A percentile compares a stretch with the other conserved stretches of the same genome.
Conservation (phyloP, 768 basidiomycete species). For the Lactarius vividus region DNA sequence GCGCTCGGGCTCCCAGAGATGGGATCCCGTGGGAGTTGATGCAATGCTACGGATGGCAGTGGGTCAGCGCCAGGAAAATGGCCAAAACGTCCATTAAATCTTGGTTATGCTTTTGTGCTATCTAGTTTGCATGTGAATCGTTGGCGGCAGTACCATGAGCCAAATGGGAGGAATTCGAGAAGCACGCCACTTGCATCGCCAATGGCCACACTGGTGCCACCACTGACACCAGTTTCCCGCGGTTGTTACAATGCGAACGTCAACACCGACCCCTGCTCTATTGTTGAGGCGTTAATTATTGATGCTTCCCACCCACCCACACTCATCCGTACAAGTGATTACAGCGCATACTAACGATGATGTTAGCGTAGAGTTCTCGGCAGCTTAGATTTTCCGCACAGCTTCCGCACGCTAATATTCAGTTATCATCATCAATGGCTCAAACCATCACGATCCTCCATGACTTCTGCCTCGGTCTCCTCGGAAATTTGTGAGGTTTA, state of each 20-base stretch:
- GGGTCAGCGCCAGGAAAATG: not conserved
- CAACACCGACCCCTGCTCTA: too few relatives aligned
- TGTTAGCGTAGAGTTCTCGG: too few relatives aligned
- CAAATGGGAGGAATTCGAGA: not conserved
- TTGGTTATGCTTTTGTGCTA: not conserved
- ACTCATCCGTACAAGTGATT: too few relatives aligned
- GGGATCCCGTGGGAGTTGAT: not conserved
- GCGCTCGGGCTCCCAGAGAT: not conserved
- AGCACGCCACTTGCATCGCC: not conserved
- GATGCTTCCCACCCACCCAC: too few relatives aligned
- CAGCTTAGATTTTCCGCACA: too few relatives aligned
- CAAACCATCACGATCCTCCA: not conserved
- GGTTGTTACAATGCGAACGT: too few relatives aligned
- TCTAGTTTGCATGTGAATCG: not conserved
- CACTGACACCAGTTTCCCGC: too few relatives aligned
- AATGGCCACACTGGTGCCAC: too few relatives aligned
- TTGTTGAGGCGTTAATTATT: too few relatives aligned
- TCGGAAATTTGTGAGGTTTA: not conserved
- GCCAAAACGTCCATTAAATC: not conserved
- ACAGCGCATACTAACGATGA: too few relatives aligned
- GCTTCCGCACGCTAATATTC: not conserved
- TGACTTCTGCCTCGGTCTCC: not conserved
- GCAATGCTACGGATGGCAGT: not conserved
- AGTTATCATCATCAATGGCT: not conserved
- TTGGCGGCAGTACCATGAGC: not conserved